These are phyloP conservation scores for Raffaelea albimanens DNA, from an alignment of 2,329 filamentous ascomycete genomes.

Conservation along the genomic window DNA sequence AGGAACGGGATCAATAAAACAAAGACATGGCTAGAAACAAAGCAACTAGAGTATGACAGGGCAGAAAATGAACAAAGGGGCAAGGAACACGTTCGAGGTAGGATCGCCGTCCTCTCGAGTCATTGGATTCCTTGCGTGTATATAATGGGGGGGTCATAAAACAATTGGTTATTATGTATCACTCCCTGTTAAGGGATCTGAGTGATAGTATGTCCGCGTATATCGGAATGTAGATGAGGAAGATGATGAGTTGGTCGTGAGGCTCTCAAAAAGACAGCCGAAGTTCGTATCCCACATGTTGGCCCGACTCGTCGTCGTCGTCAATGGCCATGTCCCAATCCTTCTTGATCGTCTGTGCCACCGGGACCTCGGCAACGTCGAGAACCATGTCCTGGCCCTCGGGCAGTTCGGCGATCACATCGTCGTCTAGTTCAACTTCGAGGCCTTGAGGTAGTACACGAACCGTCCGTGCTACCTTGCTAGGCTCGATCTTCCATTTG, in stretches of 20 bases:
- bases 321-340: conserved; percentile 57
- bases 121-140: too few relatives aligned
- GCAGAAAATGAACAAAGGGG: not conserved
- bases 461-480: conserved; percentile 60
- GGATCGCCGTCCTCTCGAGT: too few relatives aligned
- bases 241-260: too few relatives aligned
- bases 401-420: conserved; percentile 70
- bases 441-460: conserved; percentile 66
- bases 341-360: conserved; percentile 29
- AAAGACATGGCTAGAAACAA: not conserved
- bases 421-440: conserved; percentile 81
- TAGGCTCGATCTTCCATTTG: conserved; percentile 74
- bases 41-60: not conserved
- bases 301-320: conserved; percentile 20
- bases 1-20: not conserved
- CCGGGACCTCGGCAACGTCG: conserved; percentile 45
- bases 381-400: conserved; percentile 90
- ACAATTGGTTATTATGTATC: too few relatives aligned
- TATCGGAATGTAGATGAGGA: too few relatives aligned
- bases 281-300: conserved; percentile 30
- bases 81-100: too few relatives aligned
- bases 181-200: too few relatives aligned
- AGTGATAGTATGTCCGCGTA: too few relatives aligned
- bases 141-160: too few relatives aligned
- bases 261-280: conserved; percentile 37